These are phyloP conservation scores for Vanderwaltozyma verrucispora DNA, from an alignment of 805 yeast species.

Conservation along the genomic window DNA sequence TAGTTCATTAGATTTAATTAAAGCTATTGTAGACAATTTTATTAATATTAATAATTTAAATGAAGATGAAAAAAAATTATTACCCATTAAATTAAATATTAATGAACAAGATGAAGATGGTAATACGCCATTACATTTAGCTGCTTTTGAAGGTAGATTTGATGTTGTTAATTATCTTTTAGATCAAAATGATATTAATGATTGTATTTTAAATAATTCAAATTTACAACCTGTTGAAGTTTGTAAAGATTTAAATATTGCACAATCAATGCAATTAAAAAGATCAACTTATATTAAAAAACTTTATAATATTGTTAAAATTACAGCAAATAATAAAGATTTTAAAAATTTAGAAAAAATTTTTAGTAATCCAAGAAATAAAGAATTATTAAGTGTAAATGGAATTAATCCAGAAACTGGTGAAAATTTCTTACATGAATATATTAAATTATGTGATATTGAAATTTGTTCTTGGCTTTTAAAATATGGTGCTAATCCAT, in stretches of 20 bases:
- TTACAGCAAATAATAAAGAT: constrained; percentile 60
- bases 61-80: neutral
- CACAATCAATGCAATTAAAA: constrained; percentile 64
- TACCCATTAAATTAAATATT: constrained; percentile 37
- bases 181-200: constrained; percentile 58
- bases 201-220: constrained; percentile 61
- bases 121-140: constrained; percentile 86
- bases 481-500: constrained; percentile 91
- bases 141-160: constrained; percentile 60
- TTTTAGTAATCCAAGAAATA: constrained; percentile 61
- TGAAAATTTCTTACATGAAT: constrained; percentile 81
- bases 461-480: constrained; percentile 83
- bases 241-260: constrained; percentile 49
- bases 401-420: constrained; percentile 92
- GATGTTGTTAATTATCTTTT: constrained; percentile 68
- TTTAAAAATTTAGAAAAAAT: constrained; percentile 52
- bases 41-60: neutral
- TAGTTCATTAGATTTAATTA: constrained; percentile 50
- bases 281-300: constrained; percentile 71
- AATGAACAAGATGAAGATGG: constrained; percentile 74
- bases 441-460: constrained; percentile 61
- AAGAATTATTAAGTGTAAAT: constrained; percentile 76
- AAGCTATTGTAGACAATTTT: constrained; percentile 31
- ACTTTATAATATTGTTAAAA: constrained; percentile 55
- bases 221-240: constrained; percentile 78